phyloP scores from a whole-genome alignment of 768 basidiomycete species.

The Boletus rubropictus region DNA sequence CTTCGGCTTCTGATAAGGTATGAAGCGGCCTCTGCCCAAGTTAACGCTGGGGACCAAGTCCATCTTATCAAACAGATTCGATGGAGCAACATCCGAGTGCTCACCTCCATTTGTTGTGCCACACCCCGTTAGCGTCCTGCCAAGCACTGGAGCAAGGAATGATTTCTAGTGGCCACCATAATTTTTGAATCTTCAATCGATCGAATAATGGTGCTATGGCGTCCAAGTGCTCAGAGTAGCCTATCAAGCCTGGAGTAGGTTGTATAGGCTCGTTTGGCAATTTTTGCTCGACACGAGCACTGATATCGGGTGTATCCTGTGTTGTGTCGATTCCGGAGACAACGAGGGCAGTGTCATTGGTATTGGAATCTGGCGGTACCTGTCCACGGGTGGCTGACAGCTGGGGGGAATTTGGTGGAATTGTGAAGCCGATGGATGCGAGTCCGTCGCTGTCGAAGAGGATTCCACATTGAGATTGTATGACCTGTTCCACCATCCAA shows the following conservation, averaged over 20 bases:
- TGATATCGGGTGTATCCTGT: neutral
- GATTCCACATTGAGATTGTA: conserved; percentile 53
- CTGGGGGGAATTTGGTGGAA: conserved; percentile 1
- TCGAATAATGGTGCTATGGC: conserved; percentile 54
- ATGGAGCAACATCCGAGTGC: conserved; percentile 19
- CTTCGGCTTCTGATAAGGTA: conserved; percentile 41
- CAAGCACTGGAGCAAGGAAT: conserved; percentile 48
- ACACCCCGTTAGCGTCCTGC: conserved; percentile 51
- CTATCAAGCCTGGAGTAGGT: neutral
- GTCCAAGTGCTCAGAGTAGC: conserved; percentile 15
- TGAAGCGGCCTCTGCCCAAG: conserved; percentile 51
- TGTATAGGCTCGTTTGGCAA: neutral
- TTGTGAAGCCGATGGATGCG: conserved; percentile 35
- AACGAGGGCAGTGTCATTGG: neutral
- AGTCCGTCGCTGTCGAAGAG: conserved; percentile 50
- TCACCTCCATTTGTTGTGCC: conserved; percentile 53
- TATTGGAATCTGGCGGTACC: neutral
- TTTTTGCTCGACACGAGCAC: neutral
- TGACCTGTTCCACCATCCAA: conserved; percentile 75
- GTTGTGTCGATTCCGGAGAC: neutral
- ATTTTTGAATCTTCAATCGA: conserved; percentile 34
- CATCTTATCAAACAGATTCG: neutral
- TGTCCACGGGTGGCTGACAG: neutral
- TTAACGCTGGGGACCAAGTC: conserved; percentile 30
- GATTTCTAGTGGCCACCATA: conserved; percentile 75